phyloP scores from a whole-genome alignment of 257 asterid species.

The Anisodus acutangulus region DNA sequence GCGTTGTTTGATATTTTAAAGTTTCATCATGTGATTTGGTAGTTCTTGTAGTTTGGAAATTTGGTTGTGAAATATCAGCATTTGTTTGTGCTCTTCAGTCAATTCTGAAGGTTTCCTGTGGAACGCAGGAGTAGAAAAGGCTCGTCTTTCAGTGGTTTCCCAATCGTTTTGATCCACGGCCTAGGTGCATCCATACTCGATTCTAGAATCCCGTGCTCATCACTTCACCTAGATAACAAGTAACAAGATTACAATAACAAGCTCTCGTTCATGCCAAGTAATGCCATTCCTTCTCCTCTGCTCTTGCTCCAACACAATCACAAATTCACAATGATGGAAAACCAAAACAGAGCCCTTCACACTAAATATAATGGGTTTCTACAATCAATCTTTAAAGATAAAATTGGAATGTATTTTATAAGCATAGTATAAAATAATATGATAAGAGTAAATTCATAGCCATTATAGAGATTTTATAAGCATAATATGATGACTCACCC shows the following conservation, averaged over 20 bases:
- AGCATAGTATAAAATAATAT: no score
- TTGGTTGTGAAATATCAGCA: conserved; percentile 6
- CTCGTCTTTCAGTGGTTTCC: neutral
- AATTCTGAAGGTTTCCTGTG: neutral
- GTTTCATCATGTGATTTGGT: neutral
- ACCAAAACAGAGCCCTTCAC: no score
- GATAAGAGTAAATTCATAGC: neutral
- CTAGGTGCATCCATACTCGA: neutral
- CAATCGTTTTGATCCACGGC: neutral
- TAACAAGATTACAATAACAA: no score
- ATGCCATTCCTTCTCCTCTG: no score
- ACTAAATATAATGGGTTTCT: neutral
- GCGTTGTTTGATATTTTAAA: neutral
- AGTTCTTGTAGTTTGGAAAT: neutral
- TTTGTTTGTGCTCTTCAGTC: neutral
- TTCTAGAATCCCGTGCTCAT: neutral
- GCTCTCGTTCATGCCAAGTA: no score
- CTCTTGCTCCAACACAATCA: neutral
- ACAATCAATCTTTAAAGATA: neutral
- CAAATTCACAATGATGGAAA: neutral
- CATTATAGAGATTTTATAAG: neutral
- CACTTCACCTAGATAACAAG: neutral
- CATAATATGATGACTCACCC: neutral
- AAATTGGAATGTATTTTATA: neutral
- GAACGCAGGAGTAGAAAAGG: neutral